Percentiles rank a stretch among this genome's conserved stretches.
Evolutionary conservation across 768 basidiomycete genomes (phyloP).

Genomic region (Saitozyma sp.): DNA sequence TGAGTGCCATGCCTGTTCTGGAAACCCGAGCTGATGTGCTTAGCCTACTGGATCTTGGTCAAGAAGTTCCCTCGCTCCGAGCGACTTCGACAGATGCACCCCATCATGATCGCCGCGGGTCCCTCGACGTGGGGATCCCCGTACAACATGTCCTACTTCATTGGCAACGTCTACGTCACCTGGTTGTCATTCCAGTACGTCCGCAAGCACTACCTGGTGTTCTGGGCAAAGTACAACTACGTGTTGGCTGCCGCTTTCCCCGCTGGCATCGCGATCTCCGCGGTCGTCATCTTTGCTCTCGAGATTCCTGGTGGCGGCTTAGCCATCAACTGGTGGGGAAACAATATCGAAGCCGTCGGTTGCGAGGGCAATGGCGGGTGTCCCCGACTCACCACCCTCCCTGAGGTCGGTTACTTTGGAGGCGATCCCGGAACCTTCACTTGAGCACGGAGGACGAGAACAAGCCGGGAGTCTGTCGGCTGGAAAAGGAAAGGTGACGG

Average conservation of each 20-base stretch:
- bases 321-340: slow-evolving; percentile 51
- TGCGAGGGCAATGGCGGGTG: slow-evolving; percentile 22
- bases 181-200: slow-evolving; percentile 43
- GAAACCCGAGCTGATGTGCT: no score
- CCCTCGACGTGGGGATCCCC: slow-evolving; percentile 23
- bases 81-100: slow-evolving; percentile 35
- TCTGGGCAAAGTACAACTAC: slow-evolving; percentile 39
- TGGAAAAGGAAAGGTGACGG: no score
- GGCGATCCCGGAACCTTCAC: slow-evolving; percentile 11
- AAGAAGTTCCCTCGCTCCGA: slow-evolving; percentile 16
- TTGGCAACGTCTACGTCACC: slow-evolving; percentile 33
- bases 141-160: slow-evolving; percentile 41
- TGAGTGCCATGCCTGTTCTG: no score
- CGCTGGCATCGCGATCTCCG: slow-evolving; percentile 53
- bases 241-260: slow-evolving; percentile 51
- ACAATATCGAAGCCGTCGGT: slow-evolving; percentile 29
- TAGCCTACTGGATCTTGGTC: slow-evolving; percentile 15
- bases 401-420: slow-evolving; percentile 32
- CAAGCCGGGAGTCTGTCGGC: no score
- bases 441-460: no score
- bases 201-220: slow-evolving; percentile 36
- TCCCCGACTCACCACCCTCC: slow-evolving; percentile 11
- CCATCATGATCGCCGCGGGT: slow-evolving; percentile 31
- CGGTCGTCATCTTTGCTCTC: slow-evolving; percentile 53
- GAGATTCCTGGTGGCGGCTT: slow-evolving; percentile 32